Evolutionary conservation across 2,329 filamentous ascomycete genomes (phyloP).

Genomic region (Penicillium hordei): DNA sequence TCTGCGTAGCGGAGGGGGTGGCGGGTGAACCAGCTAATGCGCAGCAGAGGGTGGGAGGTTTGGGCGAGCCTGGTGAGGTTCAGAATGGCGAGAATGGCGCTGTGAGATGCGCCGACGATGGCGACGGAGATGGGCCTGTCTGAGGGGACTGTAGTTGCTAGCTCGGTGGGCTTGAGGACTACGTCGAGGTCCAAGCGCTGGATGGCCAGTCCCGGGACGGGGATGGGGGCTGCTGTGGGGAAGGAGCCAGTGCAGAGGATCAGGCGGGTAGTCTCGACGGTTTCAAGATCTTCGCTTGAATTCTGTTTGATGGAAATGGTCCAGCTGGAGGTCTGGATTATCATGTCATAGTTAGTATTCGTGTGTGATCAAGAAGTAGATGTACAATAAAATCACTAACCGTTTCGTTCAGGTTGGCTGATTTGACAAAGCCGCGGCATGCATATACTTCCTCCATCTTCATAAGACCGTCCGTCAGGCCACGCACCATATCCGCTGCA

Average conservation of each 20-base stretch:
- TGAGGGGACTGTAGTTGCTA: slow-evolving; percentile 44
- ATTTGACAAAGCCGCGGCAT: slow-evolving; percentile 36
- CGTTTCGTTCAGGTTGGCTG: slow-evolving; percentile 33
- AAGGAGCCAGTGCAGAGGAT: slow-evolving; percentile 61
- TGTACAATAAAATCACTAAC: slow-evolving; percentile 21
- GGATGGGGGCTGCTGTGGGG: slow-evolving; percentile 49
- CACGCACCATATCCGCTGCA: slow-evolving; percentile 57
- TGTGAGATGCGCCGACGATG: slow-evolving; percentile 63
- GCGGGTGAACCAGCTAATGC: slow-evolving; percentile 63
- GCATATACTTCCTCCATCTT: slow-evolving; percentile 39
- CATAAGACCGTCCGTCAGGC: slow-evolving; percentile 45
- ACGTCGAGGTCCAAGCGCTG: slow-evolving; percentile 55
- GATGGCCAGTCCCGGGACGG: slow-evolving; percentile 42
- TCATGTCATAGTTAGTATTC: slow-evolving; percentile 15
- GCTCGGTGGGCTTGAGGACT: slow-evolving; percentile 55
- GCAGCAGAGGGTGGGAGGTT: slow-evolving; percentile 53
- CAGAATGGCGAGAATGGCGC: slow-evolving; percentile 61
- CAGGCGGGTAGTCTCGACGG: slow-evolving; percentile 47
- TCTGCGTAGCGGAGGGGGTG: slow-evolving; percentile 61
- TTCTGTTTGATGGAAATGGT: slow-evolving; percentile 34
- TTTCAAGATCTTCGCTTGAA: slow-evolving; percentile 30
- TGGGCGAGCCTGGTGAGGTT: slow-evolving; percentile 58
- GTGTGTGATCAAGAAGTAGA: background rate
- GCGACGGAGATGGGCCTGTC: slow-evolving; percentile 48
- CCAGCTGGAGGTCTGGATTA: slow-evolving; percentile 27